Conservation (phyloP, 1,284 basidiomycete genomes). For the Ceratobasidium sp. region DNA sequence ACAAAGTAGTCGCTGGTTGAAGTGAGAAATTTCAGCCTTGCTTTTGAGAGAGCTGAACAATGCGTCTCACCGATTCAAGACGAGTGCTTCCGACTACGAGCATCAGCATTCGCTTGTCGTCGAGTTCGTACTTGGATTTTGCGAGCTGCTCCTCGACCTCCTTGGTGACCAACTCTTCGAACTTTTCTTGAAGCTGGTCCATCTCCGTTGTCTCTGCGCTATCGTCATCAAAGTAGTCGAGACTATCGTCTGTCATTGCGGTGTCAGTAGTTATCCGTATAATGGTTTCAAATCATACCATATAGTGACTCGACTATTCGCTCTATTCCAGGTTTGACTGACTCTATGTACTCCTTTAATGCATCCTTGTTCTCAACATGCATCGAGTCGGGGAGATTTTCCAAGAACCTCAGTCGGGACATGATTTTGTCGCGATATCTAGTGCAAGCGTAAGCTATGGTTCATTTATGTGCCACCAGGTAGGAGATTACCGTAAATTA, state of each 20-base stretch:
- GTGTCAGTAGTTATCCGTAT: neutral
- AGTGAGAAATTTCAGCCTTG: neutral
- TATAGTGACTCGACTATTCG: constrained; percentile 10
- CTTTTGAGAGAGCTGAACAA: neutral
- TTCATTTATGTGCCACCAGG: too few species aligned
- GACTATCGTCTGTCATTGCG: neutral
- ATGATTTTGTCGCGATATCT: constrained; percentile 29
- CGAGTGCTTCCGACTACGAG: neutral
- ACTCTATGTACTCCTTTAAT: neutral
- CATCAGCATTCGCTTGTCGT: constrained; percentile 15
- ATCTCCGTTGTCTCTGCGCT: neutral
- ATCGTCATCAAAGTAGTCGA: constrained; percentile 27
- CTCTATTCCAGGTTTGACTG: neutral
- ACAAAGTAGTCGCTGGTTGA: constrained; percentile 9
- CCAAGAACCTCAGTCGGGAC: constrained; percentile 15
- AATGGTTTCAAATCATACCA: neutral
- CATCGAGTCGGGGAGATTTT: neutral
- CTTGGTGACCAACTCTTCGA: neutral
- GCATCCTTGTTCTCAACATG: constrained; percentile 10
- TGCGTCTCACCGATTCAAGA: constrained; percentile 3
- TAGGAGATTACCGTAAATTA: constrained; percentile 5
- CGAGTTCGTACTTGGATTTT: constrained; percentile 17
- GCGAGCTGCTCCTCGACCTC: constrained; percentile 13
- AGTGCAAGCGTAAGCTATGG: neutral
- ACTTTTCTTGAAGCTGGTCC: neutral